These are phyloP conservation scores for Fragosphaeria purpurea DNA, from an alignment of 2,329 filamentous ascomycete species.

Conservation along the genomic window DNA sequence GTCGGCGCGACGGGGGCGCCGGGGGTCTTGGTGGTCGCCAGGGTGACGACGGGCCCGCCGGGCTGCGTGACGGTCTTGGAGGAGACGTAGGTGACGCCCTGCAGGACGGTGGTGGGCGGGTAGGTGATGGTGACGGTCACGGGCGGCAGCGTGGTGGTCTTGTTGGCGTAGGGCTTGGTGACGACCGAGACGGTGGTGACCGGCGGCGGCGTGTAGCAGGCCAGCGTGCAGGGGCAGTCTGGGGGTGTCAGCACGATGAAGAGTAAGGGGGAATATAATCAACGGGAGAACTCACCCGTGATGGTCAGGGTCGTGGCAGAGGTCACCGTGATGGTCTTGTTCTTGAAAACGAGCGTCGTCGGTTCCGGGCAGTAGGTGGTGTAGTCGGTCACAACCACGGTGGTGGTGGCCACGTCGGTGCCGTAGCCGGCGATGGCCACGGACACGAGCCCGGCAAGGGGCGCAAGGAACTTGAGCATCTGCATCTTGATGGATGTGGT, in stretches of 20 bases:
- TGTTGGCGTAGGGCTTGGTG: conserved; percentile 4
- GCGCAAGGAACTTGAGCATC: conserved; percentile 7
- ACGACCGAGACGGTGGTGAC: not conserved
- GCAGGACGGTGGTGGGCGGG: not conserved
- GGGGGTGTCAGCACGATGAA: not conserved
- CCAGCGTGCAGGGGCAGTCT: conserved; percentile 15
- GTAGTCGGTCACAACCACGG: conserved; percentile 45
- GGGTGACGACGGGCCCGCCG: not conserved
- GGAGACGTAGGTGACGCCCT: not conserved
- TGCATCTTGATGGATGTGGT: conserved; percentile 9
- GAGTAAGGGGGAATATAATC: too few relatives aligned
- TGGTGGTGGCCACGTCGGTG: conserved; percentile 6
- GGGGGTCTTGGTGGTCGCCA: not conserved
- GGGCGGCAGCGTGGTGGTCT: not conserved
- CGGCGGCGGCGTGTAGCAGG: conserved; percentile 1
- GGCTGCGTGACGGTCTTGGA: not conserved
- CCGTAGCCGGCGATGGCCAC: not conserved
- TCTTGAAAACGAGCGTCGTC: conserved; percentile 54
- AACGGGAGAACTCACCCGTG: conserved; percentile 10
- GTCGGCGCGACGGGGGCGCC: not conserved
- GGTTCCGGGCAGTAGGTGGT: conserved; percentile 66
- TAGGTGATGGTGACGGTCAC: conserved; percentile 1
- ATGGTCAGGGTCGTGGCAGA: conserved; percentile 14
- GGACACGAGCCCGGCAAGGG: conserved; percentile 10
- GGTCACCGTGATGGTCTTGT: conserved; percentile 52